Conservation (phyloP, 306 rosid species). For the Phaseolus lunatus region DNA sequence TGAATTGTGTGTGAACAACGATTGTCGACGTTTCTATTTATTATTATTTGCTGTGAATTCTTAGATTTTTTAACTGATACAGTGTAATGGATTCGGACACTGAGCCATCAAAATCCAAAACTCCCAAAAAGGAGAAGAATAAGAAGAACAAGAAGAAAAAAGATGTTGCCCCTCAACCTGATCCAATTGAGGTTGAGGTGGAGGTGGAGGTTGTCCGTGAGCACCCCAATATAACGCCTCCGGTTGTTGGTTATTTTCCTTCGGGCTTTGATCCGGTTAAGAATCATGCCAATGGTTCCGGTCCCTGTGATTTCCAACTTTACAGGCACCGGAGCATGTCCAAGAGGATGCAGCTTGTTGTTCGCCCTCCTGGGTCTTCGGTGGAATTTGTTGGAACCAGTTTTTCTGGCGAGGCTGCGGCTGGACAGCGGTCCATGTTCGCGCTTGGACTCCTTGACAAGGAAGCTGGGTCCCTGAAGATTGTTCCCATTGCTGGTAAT, state of each 20-base stretch:
- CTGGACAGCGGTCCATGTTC: constrained; percentile 62
- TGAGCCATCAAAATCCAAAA: constrained; percentile 45
- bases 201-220: constrained; percentile 55
- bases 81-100: constrained; percentile 61
- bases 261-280: constrained; percentile 71
- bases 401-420: constrained; percentile 75
- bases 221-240: constrained; percentile 58
- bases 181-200: constrained; percentile 52
- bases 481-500: constrained; percentile 71
- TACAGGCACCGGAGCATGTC: constrained; percentile 56
- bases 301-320: constrained; percentile 48
- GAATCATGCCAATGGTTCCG: neutral
- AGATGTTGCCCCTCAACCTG: constrained; percentile 23
- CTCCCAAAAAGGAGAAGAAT: constrained; percentile 45
- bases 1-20: neutral
- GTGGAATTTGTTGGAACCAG: constrained; percentile 87
- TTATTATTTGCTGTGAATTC: neutral
- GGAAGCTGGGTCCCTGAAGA: constrained; percentile 61
- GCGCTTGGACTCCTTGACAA: constrained; percentile 88
- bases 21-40: neutral
- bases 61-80: neutral
- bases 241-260: constrained; percentile 80
- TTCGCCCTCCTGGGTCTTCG: constrained; percentile 58
- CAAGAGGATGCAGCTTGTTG: constrained; percentile 77
- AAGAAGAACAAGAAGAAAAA: constrained; percentile 48